Conservation (phyloP, 2,329 filamentous ascomycete species). For the Penicillium sp. region DNA sequence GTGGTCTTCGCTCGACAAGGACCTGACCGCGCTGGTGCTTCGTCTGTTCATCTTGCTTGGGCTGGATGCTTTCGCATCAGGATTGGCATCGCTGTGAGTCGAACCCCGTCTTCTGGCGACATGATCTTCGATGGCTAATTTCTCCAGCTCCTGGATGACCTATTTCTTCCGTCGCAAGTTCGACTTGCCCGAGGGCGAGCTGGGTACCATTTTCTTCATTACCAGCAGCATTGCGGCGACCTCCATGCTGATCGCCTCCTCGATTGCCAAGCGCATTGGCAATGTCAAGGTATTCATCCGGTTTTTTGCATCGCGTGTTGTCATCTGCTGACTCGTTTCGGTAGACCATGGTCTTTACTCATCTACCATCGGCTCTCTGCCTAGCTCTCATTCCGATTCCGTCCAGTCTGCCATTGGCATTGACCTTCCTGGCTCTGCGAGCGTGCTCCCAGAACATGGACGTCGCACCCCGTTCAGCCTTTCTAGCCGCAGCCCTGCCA, state of each 20-base stretch:
- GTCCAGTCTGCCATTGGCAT: conserved; percentile 51
- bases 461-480: conserved; percentile 65
- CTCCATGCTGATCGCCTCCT: conserved; percentile 53
- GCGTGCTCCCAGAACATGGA: conserved; percentile 67
- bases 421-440: conserved; percentile 61
- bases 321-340: not conserved
- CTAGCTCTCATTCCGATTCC: conserved; percentile 62
- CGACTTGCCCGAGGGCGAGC: conserved; percentile 49
- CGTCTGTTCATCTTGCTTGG: conserved; percentile 65
- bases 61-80: conserved; percentile 67
- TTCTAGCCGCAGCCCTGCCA: conserved; percentile 63
- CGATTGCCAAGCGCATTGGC: conserved; percentile 63
- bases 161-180: conserved; percentile 59
- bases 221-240: conserved; percentile 44
- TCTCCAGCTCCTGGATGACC: conserved; percentile 48
- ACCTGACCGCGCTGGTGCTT: conserved; percentile 37
- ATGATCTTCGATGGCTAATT: conserved; percentile 22
- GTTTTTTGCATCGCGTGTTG: not conserved
- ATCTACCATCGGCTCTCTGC: conserved; percentile 66
- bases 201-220: conserved; percentile 55
- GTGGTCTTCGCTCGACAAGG: conserved; percentile 57
- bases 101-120: conserved; percentile 25
- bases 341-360: conserved; percentile 71
- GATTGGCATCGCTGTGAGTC: conserved; percentile 62
- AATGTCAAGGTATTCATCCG: conserved; percentile 45